Evolutionary conservation across 495 filamentous ascomycete species (phyloP).

Genomic region (Aspergillus mulundensis): DNA sequence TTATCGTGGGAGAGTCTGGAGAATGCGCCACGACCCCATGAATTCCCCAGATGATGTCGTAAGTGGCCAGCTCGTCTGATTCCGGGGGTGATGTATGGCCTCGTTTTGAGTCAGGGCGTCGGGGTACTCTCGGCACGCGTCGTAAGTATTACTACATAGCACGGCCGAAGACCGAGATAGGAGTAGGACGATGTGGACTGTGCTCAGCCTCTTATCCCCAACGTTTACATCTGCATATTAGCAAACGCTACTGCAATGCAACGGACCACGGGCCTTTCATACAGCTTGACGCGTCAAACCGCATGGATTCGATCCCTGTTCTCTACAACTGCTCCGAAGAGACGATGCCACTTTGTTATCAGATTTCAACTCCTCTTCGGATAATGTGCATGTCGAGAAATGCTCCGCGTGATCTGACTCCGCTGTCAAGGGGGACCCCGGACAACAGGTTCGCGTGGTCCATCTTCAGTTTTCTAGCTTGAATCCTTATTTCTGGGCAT

Average conservation of each 20-base stretch:
- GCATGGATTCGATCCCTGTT: too few relatives aligned
- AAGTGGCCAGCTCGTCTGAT: not conserved
- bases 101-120: not conserved
- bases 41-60: not conserved
- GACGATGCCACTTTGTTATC: too few relatives aligned
- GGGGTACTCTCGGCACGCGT: not conserved
- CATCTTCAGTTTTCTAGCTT: not conserved
- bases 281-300: too few relatives aligned
- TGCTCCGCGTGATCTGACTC: too few relatives aligned
- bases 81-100: not conserved
- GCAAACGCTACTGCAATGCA: not conserved
- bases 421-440: too few relatives aligned
- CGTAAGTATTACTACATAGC: too few relatives aligned
- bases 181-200: not conserved
- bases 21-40: not conserved
- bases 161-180: not conserved
- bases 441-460: too few relatives aligned
- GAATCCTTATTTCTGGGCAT: not conserved
- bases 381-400: too few relatives aligned
- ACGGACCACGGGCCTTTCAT: not conserved
- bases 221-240: not conserved
- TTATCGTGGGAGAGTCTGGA: not conserved
- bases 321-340: too few relatives aligned
- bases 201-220: not conserved
- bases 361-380: too few relatives aligned